phyloP scores from a whole-genome alignment of 805 yeast species.

The Myxozyma monticola region DNA sequence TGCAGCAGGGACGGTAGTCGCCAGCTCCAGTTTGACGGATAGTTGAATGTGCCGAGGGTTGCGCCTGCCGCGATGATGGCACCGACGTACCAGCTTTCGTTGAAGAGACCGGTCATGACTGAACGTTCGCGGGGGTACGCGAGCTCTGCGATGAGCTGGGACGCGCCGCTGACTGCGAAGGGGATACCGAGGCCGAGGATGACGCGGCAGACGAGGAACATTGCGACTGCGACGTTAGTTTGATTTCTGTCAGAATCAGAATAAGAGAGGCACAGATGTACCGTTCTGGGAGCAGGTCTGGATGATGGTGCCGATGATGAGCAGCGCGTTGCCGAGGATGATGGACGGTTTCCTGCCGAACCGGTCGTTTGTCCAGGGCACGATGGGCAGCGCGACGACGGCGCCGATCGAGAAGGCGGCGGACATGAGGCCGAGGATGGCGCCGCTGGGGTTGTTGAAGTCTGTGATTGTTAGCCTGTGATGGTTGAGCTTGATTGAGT shows the following conservation, averaged over 20 bases:
- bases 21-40: slow-evolving; percentile 35
- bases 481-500: neutral
- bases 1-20: slow-evolving; percentile 45
- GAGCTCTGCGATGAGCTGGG: slow-evolving; percentile 15
- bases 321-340: slow-evolving; percentile 9
- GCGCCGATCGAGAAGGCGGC: slow-evolving; percentile 8
- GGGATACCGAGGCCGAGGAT: slow-evolving; percentile 20
- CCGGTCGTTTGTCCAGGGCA: slow-evolving; percentile 36
- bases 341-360: slow-evolving; percentile 46
- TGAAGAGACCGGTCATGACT: slow-evolving; percentile 48
- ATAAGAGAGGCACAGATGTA: slow-evolving; percentile 40
- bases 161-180: slow-evolving; percentile 7
- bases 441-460: slow-evolving; percentile 45
- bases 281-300: slow-evolving; percentile 17
- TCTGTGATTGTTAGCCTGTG: slow-evolving; percentile 12
- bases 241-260: slow-evolving; percentile 8
- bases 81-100: slow-evolving; percentile 54
- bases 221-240: too few relatives aligned
- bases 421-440: slow-evolving; percentile 43
- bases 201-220: slow-evolving; percentile 21
- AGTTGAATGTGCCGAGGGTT: slow-evolving; percentile 26
- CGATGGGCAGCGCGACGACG: neutral
- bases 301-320: slow-evolving; percentile 29
- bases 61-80: slow-evolving; percentile 40
- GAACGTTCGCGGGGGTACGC: slow-evolving; percentile 17